These are phyloP conservation scores for Volvox carteri DNA, from an alignment of 163 green algal genomes.

Conservation along the genomic window DNA sequence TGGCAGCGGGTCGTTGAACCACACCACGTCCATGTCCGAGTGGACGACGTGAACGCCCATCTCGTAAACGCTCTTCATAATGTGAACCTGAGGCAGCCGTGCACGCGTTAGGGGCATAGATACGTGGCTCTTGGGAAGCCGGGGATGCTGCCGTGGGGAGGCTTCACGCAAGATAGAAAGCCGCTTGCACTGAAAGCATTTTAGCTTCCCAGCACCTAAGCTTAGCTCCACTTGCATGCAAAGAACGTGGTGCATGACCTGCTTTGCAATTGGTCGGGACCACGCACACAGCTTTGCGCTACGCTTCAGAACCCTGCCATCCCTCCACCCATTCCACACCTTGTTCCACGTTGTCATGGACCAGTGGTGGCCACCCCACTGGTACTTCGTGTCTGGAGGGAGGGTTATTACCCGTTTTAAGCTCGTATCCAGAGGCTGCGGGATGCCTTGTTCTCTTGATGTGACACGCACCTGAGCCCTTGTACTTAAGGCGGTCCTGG, in stretches of 20 bases:
- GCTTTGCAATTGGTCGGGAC: not conserved
- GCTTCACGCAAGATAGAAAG: too few species aligned
- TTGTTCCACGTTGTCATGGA: conserved; percentile 65
- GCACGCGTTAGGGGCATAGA: not conserved
- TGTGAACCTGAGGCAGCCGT: conserved; percentile 30
- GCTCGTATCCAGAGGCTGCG: not conserved
- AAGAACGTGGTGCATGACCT: not conserved
- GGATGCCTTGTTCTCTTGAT: not conserved
- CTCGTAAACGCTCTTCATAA: conserved; percentile 57
- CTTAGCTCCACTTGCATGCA: not conserved
- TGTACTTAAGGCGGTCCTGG: conserved; percentile 54
- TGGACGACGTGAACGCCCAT: conserved; percentile 58
- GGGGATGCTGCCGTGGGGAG: too few species aligned
- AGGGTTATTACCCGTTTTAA: not conserved
- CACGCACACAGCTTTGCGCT: too few species aligned
- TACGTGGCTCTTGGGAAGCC: too few species aligned
- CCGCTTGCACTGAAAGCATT: too few species aligned
- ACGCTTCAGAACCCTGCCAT: not conserved
- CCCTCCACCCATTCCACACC: not conserved
- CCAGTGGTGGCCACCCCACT: conserved; percentile 64
- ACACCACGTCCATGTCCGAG: conserved; percentile 59
- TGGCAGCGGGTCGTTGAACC: conserved; percentile 56
- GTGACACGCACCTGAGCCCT: conserved; percentile 7
- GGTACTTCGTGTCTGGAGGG: conserved; percentile 48
- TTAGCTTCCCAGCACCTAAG: too few species aligned